Conservation (phyloP, 1,284 basidiomycete genomes). For the Melampsora americana region DNA sequence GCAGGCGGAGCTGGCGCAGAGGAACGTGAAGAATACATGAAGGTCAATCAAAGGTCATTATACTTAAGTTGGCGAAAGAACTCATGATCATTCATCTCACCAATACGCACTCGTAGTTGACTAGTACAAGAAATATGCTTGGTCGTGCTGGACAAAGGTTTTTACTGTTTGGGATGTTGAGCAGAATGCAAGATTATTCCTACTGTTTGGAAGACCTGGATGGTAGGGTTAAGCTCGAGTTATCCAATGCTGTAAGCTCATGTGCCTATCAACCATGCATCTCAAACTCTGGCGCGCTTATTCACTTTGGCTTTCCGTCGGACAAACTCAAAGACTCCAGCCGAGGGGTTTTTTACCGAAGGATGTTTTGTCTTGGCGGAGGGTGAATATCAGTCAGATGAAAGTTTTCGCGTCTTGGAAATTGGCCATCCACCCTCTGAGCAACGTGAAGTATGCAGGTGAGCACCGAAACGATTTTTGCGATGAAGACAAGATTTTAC, state of each 20-base stretch:
- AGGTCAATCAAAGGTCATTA: slow-evolving; percentile 59
- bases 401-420: slow-evolving; percentile 79
- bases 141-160: slow-evolving; percentile 87
- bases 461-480: slow-evolving; percentile 49
- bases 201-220: slow-evolving; percentile 91
- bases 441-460: slow-evolving; percentile 74
- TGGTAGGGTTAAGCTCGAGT: slow-evolving; percentile 82
- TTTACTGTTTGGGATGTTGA: slow-evolving; percentile 87
- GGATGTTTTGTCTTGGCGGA: slow-evolving; percentile 92
- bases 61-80: background rate
- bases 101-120: slow-evolving; percentile 62
- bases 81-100: background rate
- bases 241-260: slow-evolving; percentile 72
- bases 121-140: slow-evolving; percentile 91
- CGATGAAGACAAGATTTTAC: background rate
- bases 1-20: slow-evolving; percentile 66
- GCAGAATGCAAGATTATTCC: slow-evolving; percentile 81
- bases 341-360: slow-evolving; percentile 94
- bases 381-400: slow-evolving; percentile 92
- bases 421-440: slow-evolving; percentile 97
- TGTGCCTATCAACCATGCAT: background rate
- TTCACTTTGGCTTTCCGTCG: background rate
- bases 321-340: slow-evolving; percentile 67
- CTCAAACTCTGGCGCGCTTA: background rate
- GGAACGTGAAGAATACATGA: slow-evolving; percentile 70